Conservation (phyloP, 148 eudicot genomes). For the Pharnaceum exiguum region DNA sequence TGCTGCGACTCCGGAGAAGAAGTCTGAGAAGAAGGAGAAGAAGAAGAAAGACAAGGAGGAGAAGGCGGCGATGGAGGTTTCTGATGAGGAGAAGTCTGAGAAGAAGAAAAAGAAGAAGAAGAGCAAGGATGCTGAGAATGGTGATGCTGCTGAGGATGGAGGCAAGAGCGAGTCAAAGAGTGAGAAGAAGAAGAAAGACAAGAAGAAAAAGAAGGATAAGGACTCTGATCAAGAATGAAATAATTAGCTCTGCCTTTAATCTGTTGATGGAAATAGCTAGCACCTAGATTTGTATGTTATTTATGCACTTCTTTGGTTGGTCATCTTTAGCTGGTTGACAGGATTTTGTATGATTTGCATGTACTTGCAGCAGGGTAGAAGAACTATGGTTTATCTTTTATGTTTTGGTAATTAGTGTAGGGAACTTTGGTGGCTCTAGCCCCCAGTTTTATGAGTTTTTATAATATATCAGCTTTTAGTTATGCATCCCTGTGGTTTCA, state of each 20-base stretch:
- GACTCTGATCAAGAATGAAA: conserved; percentile 38
- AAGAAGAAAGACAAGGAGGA: conserved; percentile 41
- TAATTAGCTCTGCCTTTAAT: not conserved
- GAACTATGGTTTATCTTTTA: conserved; percentile 10
- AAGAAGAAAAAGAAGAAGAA: conserved; percentile 56
- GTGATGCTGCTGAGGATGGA: conserved; percentile 26
- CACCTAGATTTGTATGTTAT: conserved; percentile 24
- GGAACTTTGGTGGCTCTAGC: not conserved
- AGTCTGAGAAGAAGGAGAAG: conserved; percentile 41
- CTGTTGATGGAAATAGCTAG: conserved; percentile 16
- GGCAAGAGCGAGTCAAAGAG: conserved; percentile 47
- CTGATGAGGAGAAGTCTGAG: conserved; percentile 42
- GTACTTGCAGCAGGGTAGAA: conserved; percentile 11
- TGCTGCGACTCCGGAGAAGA: conserved; percentile 40
- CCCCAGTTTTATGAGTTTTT: not conserved
- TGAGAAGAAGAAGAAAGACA: conserved; percentile 57
- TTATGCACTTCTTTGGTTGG: not conserved
- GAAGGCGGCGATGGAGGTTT: conserved; percentile 20
- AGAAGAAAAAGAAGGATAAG: conserved; percentile 76
- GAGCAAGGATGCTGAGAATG: conserved; percentile 34
- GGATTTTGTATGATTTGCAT: conserved; percentile 15
- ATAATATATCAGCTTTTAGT: not conserved
- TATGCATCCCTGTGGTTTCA: not conserved
- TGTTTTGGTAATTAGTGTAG: conserved; percentile 6
- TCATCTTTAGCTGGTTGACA: not conserved